A percentile compares a stretch with the other conserved stretches of the same genome.
These are phyloP conservation scores for Saturnispora gosingensis DNA, from an alignment of 805 yeast genomes.

Conservation along the genomic window DNA sequence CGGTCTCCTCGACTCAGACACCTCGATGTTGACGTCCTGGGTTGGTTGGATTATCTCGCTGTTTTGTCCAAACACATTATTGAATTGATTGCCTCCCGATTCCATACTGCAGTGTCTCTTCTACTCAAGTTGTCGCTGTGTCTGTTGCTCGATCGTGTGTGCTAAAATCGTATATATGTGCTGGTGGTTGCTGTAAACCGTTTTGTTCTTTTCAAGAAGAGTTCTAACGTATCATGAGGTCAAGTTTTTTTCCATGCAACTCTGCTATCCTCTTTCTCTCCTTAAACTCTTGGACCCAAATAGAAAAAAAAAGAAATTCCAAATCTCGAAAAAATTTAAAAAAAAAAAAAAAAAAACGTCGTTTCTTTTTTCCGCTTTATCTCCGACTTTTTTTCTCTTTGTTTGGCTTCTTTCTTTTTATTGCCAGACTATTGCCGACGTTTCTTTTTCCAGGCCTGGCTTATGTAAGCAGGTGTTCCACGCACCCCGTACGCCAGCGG, in stretches of 20 bases:
- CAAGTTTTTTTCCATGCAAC: not conserved
- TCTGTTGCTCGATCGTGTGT: not conserved
- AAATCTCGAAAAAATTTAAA: not conserved
- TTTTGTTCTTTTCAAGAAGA: not conserved
- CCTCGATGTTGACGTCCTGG: not conserved
- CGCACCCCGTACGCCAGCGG: not conserved
- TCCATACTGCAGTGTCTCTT: constrained; percentile 21
- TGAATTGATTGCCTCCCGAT: constrained; percentile 30
- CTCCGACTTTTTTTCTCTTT: not conserved
- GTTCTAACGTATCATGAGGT: not conserved
- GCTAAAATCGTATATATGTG: not conserved
- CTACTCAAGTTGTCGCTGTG: not conserved
- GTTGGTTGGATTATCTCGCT: not conserved
- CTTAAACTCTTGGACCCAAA: too few relatives aligned
- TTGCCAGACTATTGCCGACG: too few relatives aligned
- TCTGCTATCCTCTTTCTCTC: not conserved
- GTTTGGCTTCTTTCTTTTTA: too few relatives aligned
- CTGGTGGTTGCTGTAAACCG: not conserved
- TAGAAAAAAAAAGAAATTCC: not conserved
- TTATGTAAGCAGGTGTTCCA: not conserved
- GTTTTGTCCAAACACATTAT: constrained; percentile 25
- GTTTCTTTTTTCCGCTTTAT: not conserved
- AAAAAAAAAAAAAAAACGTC: not conserved
- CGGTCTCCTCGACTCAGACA: not conserved
- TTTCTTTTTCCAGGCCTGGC: not conserved